Evolutionary conservation across 495 filamentous ascomycete species (phyloP), one percentile per base, ranked within the genome.

Genomic region (Aspergillus nanangensis): DNA sequence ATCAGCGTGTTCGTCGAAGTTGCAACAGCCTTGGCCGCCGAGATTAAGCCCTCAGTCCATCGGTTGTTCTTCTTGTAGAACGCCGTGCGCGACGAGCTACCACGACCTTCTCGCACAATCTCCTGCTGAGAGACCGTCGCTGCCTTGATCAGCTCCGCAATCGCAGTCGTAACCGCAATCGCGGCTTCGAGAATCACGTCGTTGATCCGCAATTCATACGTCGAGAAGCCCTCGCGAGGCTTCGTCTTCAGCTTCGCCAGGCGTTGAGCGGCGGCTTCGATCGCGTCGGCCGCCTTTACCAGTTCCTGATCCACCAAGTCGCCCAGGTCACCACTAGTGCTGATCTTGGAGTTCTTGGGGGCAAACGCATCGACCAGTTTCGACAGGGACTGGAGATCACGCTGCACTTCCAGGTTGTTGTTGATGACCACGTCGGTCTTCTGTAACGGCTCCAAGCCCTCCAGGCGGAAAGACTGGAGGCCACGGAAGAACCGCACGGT

Each of bases 21-120:
- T 10, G 93, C 93, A 5, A 98, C 94, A 1, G 93, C 93, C 70
- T 97, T 97, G 40, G 93, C 93, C 4, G 93, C 93, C 25, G 88
- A 94, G 63, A 98, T 95, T 36, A 98, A 78, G 38, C 93, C 93
- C 61, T 98, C 94, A 0, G 93, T 97, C 93, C 93, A 98, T 32
- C 93, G 83, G 55, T 88, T 88, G 76, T 96, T 94, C 72, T 95
- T 95, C 79, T 98, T 98, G 82, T 98, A 98, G 75, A 97, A 98
- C 27, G 90, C 88, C n/a, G 92, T 91, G 19, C 81, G 78, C 31
- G 90, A 93, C 29, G 88, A 87, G 44, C 81, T 86, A 43, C 93
- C 93, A 10, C 88, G 84, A 13, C 93, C 93, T 59, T 95, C 88
- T 35, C 89, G 83, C n/a, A 98, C 93, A 58, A 98, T 98, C 67